Percentiles rank a stretch among this genome's conserved stretches.
Conservation (phyloP, 2,329 filamentous ascomycete species). For the Purpureocillium lavendulum region DNA sequence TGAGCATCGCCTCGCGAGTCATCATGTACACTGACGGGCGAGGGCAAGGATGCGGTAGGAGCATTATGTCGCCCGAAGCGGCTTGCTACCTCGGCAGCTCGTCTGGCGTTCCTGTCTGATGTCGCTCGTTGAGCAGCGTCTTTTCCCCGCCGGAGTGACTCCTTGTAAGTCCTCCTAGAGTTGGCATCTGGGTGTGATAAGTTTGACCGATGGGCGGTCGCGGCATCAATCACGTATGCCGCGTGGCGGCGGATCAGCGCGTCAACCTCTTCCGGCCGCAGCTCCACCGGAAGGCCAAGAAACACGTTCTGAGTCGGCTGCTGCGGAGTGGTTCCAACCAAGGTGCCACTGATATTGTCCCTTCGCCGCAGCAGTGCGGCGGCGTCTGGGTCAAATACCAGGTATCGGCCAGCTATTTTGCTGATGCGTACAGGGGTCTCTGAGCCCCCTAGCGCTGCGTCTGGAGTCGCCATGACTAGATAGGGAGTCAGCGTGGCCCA, state of each 20-base stretch:
- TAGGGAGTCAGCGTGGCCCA: neutral
- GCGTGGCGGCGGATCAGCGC: constrained; percentile 69
- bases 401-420: constrained; percentile 69
- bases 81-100: constrained; percentile 18
- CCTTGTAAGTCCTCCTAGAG: constrained; percentile 56
- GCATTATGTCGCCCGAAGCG: constrained; percentile 7
- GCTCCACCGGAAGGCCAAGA: constrained; percentile 76
- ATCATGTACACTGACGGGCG: neutral
- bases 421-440: constrained; percentile 63
- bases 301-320: constrained; percentile 94
- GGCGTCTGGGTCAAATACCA: constrained; percentile 80
- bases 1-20: too few relatives aligned
- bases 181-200: constrained; percentile 49
- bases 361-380: constrained; percentile 69
- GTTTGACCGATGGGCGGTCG: constrained; percentile 56
- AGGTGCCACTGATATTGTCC: constrained; percentile 77
- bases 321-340: constrained; percentile 83
- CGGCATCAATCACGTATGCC: constrained; percentile 76
- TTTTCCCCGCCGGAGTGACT: constrained; percentile 40
- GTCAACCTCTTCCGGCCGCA: constrained; percentile 84
- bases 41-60: neutral
- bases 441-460: neutral
- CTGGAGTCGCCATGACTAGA: neutral
- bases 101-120: constrained; percentile 29
- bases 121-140: constrained; percentile 30